phyloP scores from a whole-genome alignment of 306 rosid species.

The Quercus wislizeni region DNA sequence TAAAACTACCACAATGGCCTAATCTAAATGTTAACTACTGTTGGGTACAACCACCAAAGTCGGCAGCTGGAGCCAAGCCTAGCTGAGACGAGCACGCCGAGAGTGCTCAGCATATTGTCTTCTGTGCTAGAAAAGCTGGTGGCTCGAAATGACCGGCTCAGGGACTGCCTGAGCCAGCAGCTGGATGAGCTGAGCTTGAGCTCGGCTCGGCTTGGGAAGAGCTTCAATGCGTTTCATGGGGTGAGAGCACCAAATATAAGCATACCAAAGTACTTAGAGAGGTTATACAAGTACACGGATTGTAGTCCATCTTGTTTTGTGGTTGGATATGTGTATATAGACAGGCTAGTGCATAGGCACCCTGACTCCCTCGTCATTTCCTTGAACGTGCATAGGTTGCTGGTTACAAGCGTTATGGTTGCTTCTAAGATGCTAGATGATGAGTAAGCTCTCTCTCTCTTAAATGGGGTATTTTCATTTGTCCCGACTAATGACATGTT shows the following conservation, averaged over 20 bases:
- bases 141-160: conserved; percentile 57
- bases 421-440: conserved; percentile 98
- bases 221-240: conserved; percentile 72
- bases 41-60: conserved; percentile 36
- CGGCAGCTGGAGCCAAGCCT: conserved; percentile 49
- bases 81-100: conserved; percentile 49
- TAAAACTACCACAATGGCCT: conserved; percentile 32
- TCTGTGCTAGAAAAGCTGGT: conserved; percentile 65
- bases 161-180: conserved; percentile 37
- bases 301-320: conserved; percentile 97
- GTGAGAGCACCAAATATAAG: conserved; percentile 80
- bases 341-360: conserved; percentile 67
- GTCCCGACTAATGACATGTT: too few species aligned
- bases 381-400: conserved; percentile 78
- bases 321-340: conserved; percentile 84
- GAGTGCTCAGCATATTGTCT: conserved; percentile 67
- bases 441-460: conserved; percentile 53
- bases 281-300: conserved; percentile 78
- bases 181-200: conserved; percentile 27
- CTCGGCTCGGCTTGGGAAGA: conserved; percentile 42
- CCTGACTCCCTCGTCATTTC: conserved; percentile 82
- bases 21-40: conserved; percentile 62
- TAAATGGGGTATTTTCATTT: neutral
- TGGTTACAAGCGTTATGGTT: conserved; percentile 74
- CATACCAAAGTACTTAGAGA: conserved; percentile 87